Base-by-base conservation (phyloP, 495 filamentous ascomycete genomes). In the Hypomontagnella monticulosa region DNA sequence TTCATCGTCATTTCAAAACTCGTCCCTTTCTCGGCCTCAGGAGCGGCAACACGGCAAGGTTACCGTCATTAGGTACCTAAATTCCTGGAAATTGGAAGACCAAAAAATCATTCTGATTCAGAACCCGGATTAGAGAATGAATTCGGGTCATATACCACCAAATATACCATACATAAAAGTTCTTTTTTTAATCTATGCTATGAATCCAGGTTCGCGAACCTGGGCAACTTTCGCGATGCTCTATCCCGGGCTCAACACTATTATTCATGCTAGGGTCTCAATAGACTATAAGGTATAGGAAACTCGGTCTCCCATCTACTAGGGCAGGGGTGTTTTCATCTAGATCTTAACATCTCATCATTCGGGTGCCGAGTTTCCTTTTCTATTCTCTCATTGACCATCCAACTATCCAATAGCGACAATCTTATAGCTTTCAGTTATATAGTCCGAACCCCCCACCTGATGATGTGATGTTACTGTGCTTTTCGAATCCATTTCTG, bases 1-100 rank as follows among this genome's bases (percentile, higher is more conserved):
- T 72, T 72, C 70, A 72, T 72, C 70, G 54, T 37, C 66, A 57
- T 61, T 44, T 32, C 66, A 57, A 72, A 70, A 72, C 65, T 50
- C 55, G 23, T 37, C 54, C 12, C 40, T 49, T 55, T 51, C 38
- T 57, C 48, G 15, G 43, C 10, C 36, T 2, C 36, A 38, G 36
- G 36, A 14, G 36, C 36, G 36, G 36, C 36, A 38, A 38, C 36
- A 38, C 36, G 36, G 36, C 36, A 11, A 38, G 36, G 8, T 10
- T 38, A 27, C 23, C 36, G n/a, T 38, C 36, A 10, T 38, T 12
- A 38, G 10, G n/a, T n/a, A n/a, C n/a, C 23, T 27, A 6, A 6
- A 3, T 27, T 27, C 23, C 23, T 6, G 23, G 23, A 27, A 27
- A 27, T 27, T 27, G 23, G 23, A 27, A 27, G 23, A 6, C n/a